These are phyloP conservation scores for Aspergillus neotritici DNA, from an alignment of 2,329 filamentous ascomycete species.

Conservation along the genomic window DNA sequence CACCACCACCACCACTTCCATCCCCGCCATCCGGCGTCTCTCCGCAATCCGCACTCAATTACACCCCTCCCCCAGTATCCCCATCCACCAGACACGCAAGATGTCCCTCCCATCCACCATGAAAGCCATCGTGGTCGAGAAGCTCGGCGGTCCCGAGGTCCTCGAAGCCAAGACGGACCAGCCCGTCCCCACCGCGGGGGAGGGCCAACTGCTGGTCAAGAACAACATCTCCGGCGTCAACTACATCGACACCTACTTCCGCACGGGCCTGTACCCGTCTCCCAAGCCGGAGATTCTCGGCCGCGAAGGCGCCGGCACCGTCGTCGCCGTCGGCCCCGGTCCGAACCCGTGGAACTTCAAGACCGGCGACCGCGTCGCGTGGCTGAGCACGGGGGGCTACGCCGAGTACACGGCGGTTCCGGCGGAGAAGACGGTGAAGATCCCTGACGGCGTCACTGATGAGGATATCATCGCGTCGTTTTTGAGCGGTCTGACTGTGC, in stretches of 20 bases:
- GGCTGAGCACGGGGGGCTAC: conserved; percentile 54
- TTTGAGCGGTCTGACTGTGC: conserved; percentile 78
- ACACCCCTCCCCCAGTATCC: conserved; percentile 1
- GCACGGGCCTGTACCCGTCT: conserved; percentile 72
- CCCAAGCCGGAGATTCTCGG: conserved; percentile 69
- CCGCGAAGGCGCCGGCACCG: conserved; percentile 68
- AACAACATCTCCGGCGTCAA: conserved; percentile 79
- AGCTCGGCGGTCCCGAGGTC: conserved; percentile 67
- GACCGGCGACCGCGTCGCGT: conserved; percentile 66
- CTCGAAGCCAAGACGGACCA: conserved; percentile 65
- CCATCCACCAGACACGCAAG: conserved; percentile 28
- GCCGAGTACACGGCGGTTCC: conserved; percentile 55
- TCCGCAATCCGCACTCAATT: conserved; percentile 10
- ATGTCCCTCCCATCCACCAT: conserved; percentile 58
- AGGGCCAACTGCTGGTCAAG: conserved; percentile 71
- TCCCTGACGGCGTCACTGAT: conserved; percentile 58
- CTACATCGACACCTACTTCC: conserved; percentile 90
- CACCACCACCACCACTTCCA: neutral
- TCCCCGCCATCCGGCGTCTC: conserved; percentile 5
- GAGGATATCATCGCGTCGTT: conserved; percentile 63
- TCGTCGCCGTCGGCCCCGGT: conserved; percentile 57
- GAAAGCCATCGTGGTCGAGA: conserved; percentile 67
- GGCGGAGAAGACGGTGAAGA: conserved; percentile 50
- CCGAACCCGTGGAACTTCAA: conserved; percentile 50
- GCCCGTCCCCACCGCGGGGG: conserved; percentile 61